phyloP scores from a whole-genome alignment of 2,329 filamentous ascomycete genomes.

The Aschersonia sp. region DNA sequence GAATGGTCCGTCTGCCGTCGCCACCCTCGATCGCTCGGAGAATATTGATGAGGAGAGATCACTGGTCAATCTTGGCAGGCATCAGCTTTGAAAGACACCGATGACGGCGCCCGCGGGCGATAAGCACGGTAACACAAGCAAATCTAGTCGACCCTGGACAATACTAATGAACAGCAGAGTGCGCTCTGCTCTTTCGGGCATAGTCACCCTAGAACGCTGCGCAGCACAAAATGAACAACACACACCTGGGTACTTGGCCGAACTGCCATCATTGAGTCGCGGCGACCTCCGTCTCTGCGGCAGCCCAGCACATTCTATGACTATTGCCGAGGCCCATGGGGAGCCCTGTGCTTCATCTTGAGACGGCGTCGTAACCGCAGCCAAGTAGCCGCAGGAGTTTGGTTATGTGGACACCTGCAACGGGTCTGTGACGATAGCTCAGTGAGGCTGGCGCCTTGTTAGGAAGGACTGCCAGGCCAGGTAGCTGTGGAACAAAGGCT shows the following conservation, averaged over 20 bases:
- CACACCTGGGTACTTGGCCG: neutral
- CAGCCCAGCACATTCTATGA: neutral
- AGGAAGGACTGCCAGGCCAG: neutral
- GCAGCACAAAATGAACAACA: neutral
- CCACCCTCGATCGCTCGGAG: too few relatives aligned
- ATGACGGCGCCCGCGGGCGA: neutral
- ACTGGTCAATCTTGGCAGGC: neutral
- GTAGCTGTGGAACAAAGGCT: neutral
- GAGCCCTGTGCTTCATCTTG: neutral
- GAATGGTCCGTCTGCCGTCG: too few relatives aligned
- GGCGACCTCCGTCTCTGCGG: neutral
- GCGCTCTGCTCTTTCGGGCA: neutral
- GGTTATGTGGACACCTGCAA: neutral
- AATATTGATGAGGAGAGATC: too few relatives aligned
- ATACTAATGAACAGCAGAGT: neutral
- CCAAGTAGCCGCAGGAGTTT: neutral
- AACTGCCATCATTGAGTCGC: neutral
- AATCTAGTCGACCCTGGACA: neutral
- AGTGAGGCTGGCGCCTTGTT: neutral
- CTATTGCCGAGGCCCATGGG: neutral
- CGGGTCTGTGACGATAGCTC: neutral
- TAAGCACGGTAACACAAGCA: neutral
- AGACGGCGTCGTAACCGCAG: neutral
- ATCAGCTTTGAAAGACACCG: neutral
- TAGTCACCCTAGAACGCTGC: neutral